Percentiles rank a stretch among this genome's conserved stretches.
Conservation (phyloP, 768 basidiomycete species). For the Mycena pura region DNA sequence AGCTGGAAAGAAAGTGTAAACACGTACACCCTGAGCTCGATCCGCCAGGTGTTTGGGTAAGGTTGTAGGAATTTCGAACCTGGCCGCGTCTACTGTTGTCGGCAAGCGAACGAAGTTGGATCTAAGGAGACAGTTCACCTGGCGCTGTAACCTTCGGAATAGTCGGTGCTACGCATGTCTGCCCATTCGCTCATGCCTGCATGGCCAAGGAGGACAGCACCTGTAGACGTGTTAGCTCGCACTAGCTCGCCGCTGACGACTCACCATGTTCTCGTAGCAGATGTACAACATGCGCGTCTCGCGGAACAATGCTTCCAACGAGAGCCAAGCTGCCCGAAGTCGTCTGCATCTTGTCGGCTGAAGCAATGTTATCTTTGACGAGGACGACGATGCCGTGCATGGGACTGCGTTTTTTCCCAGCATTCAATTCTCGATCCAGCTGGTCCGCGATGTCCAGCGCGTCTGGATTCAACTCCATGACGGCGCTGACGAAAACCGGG, state of each 20-base stretch:
- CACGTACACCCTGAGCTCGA: constrained; percentile 45
- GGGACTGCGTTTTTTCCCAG: constrained; percentile 21
- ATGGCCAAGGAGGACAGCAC: constrained; percentile 39
- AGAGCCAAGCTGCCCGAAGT: constrained; percentile 26
- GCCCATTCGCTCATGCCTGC: constrained; percentile 47
- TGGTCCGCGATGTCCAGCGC: constrained; percentile 20
- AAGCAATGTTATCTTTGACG: constrained; percentile 30
- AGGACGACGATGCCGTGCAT: constrained; percentile 28
- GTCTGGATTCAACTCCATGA: constrained; percentile 29
- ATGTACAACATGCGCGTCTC: constrained; percentile 27
- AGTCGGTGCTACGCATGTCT: constrained; percentile 33
- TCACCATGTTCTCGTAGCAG: constrained; percentile 15
- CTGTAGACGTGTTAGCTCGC: not conserved
- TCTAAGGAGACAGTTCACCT: not conserved
- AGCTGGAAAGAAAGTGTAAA: not conserved
- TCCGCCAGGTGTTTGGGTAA: constrained; percentile 46
- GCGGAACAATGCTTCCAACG: constrained; percentile 27
- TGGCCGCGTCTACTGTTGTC: constrained; percentile 48
- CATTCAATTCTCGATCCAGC: constrained; percentile 20
- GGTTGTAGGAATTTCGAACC: constrained; percentile 42
- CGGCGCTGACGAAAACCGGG: constrained; percentile 8
- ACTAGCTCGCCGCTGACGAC: not conserved
- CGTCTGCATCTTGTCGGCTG: constrained; percentile 29
- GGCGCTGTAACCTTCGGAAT: constrained; percentile 34
- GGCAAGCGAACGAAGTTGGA: not conserved